Evolutionary conservation across 805 yeast species (phyloP).

Genomic region (Tetrapisispora iriomotensis): DNA sequence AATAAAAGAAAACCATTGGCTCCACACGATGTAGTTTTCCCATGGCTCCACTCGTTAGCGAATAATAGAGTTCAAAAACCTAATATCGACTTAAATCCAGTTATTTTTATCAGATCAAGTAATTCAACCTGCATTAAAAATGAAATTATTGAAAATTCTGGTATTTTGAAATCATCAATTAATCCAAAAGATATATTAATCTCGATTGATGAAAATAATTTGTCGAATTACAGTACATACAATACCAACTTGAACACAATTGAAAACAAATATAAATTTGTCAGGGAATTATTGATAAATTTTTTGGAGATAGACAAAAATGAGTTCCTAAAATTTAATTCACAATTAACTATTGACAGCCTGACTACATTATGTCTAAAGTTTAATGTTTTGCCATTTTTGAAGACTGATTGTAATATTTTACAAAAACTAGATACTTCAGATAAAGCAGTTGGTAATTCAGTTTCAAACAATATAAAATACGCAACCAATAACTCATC

Average conservation of each 20-base stretch:
- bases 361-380: conserved; percentile 15
- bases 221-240: neutral
- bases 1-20: conserved; percentile 36
- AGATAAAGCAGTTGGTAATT: neutral
- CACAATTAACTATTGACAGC: conserved; percentile 11
- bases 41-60: conserved; percentile 83
- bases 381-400: conserved; percentile 33
- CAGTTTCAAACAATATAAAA: neutral
- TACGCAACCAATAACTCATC: neutral
- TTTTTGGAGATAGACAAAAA: conserved; percentile 16
- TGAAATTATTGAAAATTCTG: conserved; percentile 23
- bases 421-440: neutral
- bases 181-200: conserved; percentile 44
- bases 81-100: neutral
- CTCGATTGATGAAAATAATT: conserved; percentile 15
- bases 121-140: neutral
- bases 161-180: conserved; percentile 46
- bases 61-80: conserved; percentile 8
- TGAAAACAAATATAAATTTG: conserved; percentile 2
- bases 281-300: neutral
- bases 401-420: conserved; percentile 38
- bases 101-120: conserved; percentile 1
- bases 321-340: neutral
- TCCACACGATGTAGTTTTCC: conserved; percentile 60
- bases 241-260: neutral